Evolutionary conservation across 305 asterid species (phyloP).

Genomic region (Plantago coronopus): DNA sequence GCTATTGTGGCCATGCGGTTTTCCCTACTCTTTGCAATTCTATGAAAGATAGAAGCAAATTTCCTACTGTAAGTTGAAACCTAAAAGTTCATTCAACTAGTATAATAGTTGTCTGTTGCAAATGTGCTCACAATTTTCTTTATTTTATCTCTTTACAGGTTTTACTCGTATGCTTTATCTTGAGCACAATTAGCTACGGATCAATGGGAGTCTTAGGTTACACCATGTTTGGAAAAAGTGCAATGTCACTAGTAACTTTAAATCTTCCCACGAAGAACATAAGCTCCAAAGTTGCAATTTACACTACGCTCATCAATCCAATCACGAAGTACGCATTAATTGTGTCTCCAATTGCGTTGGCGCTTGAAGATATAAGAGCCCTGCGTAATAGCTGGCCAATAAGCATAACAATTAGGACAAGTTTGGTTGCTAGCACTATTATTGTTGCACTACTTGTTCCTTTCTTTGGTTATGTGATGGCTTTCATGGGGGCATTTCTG

Average conservation of each 20-base stretch:
- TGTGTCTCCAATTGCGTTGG: constrained; percentile 31
- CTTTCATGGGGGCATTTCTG: constrained; percentile 42
- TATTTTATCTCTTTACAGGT: constrained; percentile 30
- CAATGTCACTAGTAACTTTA: constrained; percentile 44
- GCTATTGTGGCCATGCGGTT: constrained; percentile 50
- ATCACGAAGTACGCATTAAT: constrained; percentile 41
- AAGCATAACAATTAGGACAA: constrained; percentile 28
- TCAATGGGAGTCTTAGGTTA: constrained; percentile 46
- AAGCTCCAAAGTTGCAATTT: constrained; percentile 37
- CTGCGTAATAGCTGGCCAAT: background rate
- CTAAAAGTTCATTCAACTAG: background rate
- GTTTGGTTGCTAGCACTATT: constrained; percentile 28
- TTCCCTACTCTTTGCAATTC: constrained; percentile 43
- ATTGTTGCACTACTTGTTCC: constrained; percentile 36
- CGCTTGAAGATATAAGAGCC: constrained; percentile 30
- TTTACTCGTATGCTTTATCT: constrained; percentile 32
- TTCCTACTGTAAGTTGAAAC: constrained; percentile 31
- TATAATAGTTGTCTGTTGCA: too few species aligned
- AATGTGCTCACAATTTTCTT: background rate
- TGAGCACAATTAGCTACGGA: constrained; percentile 39
- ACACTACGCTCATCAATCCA: constrained; percentile 39
- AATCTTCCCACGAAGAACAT: constrained; percentile 36
- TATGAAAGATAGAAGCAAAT: constrained; percentile 36
- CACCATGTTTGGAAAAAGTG: constrained; percentile 23
- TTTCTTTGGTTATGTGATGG: constrained; percentile 44